Base-by-base conservation (phyloP, 495 filamentous ascomycete species). In the Aspergillus avenaceus region DNA sequence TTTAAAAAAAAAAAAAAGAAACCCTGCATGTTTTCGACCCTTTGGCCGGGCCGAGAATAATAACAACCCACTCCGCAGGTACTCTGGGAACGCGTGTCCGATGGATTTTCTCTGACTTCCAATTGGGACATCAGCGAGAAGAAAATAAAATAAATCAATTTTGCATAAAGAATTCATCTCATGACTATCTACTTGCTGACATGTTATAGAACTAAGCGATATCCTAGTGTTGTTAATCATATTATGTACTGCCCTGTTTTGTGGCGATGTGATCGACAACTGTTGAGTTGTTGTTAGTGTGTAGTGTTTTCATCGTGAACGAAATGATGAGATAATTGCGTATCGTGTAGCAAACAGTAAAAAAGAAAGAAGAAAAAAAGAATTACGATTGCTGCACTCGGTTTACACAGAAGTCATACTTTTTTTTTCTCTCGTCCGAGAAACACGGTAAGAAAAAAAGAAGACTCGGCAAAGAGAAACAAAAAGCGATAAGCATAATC, bases 401-500 rank as follows among this genome's bases (percentile, higher is more conserved):
- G 7, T 34, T n/a, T n/a, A n/a, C 16, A 8, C 16, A 38, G 8
- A 14, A 21, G 3, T 9, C 8, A 14, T 8, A 38, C 29, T 43
- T n/a, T 24, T 13, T 43, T 9, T 14, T 32, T 13, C 25, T 41
- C 25, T 41, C 47, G 47, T 16, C 47, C 36, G 37, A 41, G 38
- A 49, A 41, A 40, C 4, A 16, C 18, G n/a, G 12, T 8, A 19
- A 38, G 36, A 4, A 14, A 38, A 9, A 21, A 18, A 32, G 6
- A 27, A 13, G 8, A 49, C 36, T 49, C 47, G 47, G 47, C 47
- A 49, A 37, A 41, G 47, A 49, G 27, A 8, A 46, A 24, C 38
- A 1, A 31, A 26, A 4, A 18, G 16, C 24, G 16, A 18, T 36
- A 36, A 36, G 34, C 34, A 38, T 40, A 49, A 41, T 25, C 24